These are phyloP conservation scores for Gracilaria domingensis DNA, from an alignment of 23 red algal genomes.

Conservation along the genomic window DNA sequence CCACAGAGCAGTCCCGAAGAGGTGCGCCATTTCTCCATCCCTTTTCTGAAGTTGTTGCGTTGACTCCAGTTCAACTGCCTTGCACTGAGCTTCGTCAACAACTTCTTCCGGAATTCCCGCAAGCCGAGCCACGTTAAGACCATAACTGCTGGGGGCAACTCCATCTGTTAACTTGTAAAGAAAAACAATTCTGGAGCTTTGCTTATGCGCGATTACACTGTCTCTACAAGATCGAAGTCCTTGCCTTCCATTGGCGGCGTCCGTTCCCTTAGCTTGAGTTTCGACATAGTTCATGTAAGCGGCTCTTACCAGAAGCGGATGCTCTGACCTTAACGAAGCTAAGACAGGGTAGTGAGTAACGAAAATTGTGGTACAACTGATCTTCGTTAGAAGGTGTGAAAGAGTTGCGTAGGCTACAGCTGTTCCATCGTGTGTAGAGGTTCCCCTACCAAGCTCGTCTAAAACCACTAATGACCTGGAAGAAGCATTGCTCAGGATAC, in stretches of 20 bases:
- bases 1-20: not conserved
- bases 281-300: conserved; percentile 63
- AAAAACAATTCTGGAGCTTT: conserved; percentile 66
- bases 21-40: conserved; percentile 19
- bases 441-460: conserved; percentile 97
- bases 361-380: conserved; percentile 85
- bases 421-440: conserved; percentile 93
- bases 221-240: not conserved
- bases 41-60: not conserved
- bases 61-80: conserved; percentile 40
- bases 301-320: conserved; percentile 21
- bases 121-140: conserved; percentile 80
- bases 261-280: not conserved
- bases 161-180: conserved; percentile 86
- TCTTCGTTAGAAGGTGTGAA: conserved; percentile 63
- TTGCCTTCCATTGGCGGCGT: not conserved
- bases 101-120: conserved; percentile 66
- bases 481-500: conserved; percentile 80
- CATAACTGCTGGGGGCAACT: conserved; percentile 70
- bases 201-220: not conserved
- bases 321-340: conserved; percentile 12
- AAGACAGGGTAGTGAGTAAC: conserved; percentile 82
- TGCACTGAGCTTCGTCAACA: conserved; percentile 36
- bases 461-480: conserved; percentile 85
- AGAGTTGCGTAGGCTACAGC: conserved; percentile 94